phyloP scores from a whole-genome alignment of 208 protist genomes.

The Leishmania martiniquensis region DNA sequence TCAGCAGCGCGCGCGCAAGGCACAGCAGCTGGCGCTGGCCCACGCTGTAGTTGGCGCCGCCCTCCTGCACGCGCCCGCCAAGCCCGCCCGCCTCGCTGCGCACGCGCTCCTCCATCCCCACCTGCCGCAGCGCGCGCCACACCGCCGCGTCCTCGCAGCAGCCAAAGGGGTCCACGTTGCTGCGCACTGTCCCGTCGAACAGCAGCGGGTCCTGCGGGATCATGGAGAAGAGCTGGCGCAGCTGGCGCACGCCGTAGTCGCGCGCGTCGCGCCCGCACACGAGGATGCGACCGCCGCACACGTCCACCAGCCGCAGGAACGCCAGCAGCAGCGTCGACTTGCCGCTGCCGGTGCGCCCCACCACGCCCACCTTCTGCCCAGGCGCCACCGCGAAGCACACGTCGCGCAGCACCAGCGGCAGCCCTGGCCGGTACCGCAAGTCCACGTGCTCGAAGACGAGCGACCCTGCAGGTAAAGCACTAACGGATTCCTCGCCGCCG shows the following conservation, averaged over 20 bases:
- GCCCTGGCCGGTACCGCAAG: constrained; percentile 68
- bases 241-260: constrained; percentile 39
- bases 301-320: constrained; percentile 38
- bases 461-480: constrained; percentile 32
- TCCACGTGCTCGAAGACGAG: constrained; percentile 69
- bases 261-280: constrained; percentile 41
- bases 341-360: constrained; percentile 81
- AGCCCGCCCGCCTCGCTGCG: constrained; percentile 28
- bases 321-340: constrained; percentile 14
- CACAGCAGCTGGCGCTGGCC: constrained; percentile 81
- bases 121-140: constrained; percentile 52
- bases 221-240: constrained; percentile 78
- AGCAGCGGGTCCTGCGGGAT: constrained; percentile 87
- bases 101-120: constrained; percentile 48
- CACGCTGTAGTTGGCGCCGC: constrained; percentile 70
- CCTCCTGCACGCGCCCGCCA: constrained; percentile 57
- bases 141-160: constrained; percentile 41
- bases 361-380: constrained; percentile 81
- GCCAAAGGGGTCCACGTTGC: constrained; percentile 79
- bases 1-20: constrained; percentile 72
- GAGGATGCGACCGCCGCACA: constrained; percentile 60
- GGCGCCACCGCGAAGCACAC: constrained; percentile 54
- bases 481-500: constrained; percentile 5
- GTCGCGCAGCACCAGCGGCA: constrained; percentile 71
- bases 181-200: constrained; percentile 77